Percentiles rank a stretch among this genome's conserved stretches.
These are phyloP conservation scores for Podospora bellae-mahoneyi DNA, from an alignment of 495 filamentous ascomycete species.

Conservation along the genomic window DNA sequence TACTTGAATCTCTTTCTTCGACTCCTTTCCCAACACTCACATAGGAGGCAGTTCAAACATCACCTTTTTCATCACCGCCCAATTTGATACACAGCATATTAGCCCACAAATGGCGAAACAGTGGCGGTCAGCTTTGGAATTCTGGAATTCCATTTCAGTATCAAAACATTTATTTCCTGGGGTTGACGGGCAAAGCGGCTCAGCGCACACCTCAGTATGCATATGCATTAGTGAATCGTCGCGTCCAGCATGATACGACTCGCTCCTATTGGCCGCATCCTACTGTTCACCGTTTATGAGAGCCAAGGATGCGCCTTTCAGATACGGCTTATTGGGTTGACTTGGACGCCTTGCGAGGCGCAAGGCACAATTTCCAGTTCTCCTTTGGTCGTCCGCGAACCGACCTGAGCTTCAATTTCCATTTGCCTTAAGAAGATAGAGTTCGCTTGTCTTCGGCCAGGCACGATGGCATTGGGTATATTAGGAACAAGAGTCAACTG, in stretches of 20 bases:
- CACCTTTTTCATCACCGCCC: background rate
- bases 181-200: background rate
- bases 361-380: background rate
- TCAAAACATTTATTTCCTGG: background rate
- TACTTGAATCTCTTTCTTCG: background rate
- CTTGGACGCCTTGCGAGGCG: background rate
- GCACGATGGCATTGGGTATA: background rate
- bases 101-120: background rate
- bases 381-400: conserved; percentile 1
- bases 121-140: background rate
- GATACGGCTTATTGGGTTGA: conserved; percentile 2
- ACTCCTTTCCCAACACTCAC: no score
- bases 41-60: no score
- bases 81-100: background rate
- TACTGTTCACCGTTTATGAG: background rate
- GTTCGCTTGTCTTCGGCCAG: background rate
- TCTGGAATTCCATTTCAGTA: background rate
- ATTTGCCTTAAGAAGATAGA: background rate
- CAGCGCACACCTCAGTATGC: background rate
- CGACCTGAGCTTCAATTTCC: background rate
- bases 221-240: conserved; percentile 9
- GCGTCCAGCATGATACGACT: background rate
- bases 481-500: background rate
- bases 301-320: background rate
- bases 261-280: background rate